phyloP scores from a whole-genome alignment of 164 flowering plant genomes.

The Magnolia sinica region DNA sequence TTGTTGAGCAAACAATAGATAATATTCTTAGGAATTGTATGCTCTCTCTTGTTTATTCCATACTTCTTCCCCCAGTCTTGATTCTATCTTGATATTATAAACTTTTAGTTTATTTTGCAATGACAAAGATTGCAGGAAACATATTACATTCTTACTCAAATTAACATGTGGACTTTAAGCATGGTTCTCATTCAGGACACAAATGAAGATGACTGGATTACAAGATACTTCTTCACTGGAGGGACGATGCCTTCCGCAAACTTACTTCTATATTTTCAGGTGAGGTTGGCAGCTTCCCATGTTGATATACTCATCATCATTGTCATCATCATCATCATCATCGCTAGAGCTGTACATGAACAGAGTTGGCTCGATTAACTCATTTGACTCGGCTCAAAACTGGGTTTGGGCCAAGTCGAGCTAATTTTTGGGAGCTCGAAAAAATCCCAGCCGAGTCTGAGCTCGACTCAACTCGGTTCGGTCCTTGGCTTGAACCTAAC shows the following conservation, averaged over 20 bases:
- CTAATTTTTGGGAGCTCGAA: too few species aligned
- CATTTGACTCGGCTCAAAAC: too few species aligned
- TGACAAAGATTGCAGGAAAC: not conserved
- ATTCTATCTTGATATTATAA: not conserved
- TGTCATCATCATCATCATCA: not conserved
- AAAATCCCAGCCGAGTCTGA: too few species aligned
- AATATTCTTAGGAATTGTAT: not conserved
- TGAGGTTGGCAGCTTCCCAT: conserved; percentile 5
- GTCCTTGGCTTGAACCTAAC: too few species aligned
- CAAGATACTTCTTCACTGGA: conserved; percentile 79
- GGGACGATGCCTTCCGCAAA: conserved; percentile 94
- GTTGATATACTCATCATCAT: not conserved
- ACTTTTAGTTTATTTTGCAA: not conserved
- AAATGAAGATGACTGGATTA: conserved; percentile 90
- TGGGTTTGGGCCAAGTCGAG: too few species aligned
- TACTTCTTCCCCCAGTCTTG: not conserved
- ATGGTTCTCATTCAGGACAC: conserved; percentile 38
- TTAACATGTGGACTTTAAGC: not conserved
- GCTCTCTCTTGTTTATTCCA: not conserved
- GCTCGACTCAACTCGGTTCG: too few species aligned
- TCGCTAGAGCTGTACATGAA: too few species aligned
- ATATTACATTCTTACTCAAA: not conserved
- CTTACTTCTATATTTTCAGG: conserved; percentile 87
- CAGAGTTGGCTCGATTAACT: too few species aligned
- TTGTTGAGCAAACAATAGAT: not conserved